Evolutionary conservation across 75 land plant genomes (phyloP), one percentile per base, ranked within the genome.

Genomic region (Pinus tabuliformis): DNA sequence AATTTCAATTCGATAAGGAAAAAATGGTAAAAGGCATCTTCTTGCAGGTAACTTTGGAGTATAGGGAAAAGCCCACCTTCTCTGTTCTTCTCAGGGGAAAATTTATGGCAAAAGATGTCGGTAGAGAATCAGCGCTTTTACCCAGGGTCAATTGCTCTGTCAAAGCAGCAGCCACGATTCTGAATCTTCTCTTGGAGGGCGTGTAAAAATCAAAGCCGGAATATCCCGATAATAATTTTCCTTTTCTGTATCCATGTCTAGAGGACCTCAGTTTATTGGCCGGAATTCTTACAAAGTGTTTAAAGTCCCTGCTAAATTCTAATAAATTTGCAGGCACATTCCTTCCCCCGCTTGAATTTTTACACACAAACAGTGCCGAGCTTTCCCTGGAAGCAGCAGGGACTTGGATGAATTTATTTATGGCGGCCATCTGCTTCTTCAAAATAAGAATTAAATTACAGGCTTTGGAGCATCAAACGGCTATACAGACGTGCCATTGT

Each of bases 161-260:
- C 21, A 68, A 17, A 68, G 71, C 71, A 36, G 71, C 20, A 45
- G 71, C 71, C 49, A 68, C 49, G 21, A 39, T 37, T 68, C 71
- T n/a, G 11, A 37, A 2, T 39, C 8, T 18, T 42, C 71, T 42
- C 52, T 49, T 49, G 52, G 52, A 49, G 52, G 9, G 11, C 52
- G 52, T 8, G 52, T 7, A 9, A 49, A 49, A 49, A 49, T 49
- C 52, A 49, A 49, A 49, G 36, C 49, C 0, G 6, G 71, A 42
- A 42, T 42, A 9, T 42, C 9, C n/a, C 13, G 21, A 30, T 14
- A n/a, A 18, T 42, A 42, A 39, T 36, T 68, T 68, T 18, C 71
- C 3, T 22, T 20, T 9, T 37, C 17, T 18, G 5, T 39, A 0
- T 42, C 22, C 52, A 42, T 18, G 0, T 37, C 9, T 37, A 49